Evolutionary conservation across 495 filamentous ascomycete genomes (phyloP), one percentile per base, ranked within the genome.

Genomic region (Lentithecium fluviatile): DNA sequence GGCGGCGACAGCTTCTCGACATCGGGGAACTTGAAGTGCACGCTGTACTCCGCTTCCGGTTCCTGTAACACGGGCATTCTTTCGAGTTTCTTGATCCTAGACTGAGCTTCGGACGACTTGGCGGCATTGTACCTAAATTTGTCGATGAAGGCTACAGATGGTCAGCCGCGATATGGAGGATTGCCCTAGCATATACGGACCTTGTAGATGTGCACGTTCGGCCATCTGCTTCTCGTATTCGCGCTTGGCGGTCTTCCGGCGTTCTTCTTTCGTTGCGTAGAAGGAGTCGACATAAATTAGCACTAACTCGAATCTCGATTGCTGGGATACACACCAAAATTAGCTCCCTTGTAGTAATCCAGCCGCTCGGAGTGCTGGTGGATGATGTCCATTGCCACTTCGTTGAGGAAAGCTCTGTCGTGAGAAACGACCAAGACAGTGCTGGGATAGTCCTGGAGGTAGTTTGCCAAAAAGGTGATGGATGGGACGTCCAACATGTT

Each of bases 401-500:
- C 94, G 78, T 99, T 96, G 54, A 99, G 79, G 80, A 99, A 99
- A 2, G 95, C 91, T 80, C 94, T 83, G 83, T 99, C 94, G 85
- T 99, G 94, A 76, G 90, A 95, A 59, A 99, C 94, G 52, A 99
- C 95, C 8, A 99, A 82, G 20, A 99, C 83, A 7, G 94, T 97
- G 71, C 90, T 95, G 2, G 93, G 91, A 71, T 99, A 99, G 45
- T 79, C 78, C 70, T 96, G 90, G 6, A 99, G 88, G 68, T 99
- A 99, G 69, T 90, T 96, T 13, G 94, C 89, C 70, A 99, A 81
- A 85, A 97, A 99, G 51, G 94, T 96, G 66, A 97, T 97, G n/a
- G 95, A 97, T 6, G 94, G 95, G 61, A 97, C 94, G 75, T 99
- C 94, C 90, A 99, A 92, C 94, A 99, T 99, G 85, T 99, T 99